Evolutionary conservation across 1,139 yeast species (phyloP), one percentile per base, ranked within the genome.

Genomic region (Suhomyces taliae): DNA sequence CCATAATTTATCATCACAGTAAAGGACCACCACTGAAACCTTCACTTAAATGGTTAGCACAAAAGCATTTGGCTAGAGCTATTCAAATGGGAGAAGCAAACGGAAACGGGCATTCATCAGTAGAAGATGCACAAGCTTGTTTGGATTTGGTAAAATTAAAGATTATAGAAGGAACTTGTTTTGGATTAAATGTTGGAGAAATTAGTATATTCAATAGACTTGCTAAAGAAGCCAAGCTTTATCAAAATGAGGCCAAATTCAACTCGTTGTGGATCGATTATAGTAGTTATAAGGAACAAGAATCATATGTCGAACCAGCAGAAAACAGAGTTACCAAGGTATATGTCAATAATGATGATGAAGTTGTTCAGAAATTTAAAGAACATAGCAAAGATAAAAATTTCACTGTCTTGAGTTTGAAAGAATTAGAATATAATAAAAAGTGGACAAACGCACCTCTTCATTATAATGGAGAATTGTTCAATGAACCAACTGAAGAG

Each of bases 101-200:
- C 27, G 73, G 75, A 0, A 57, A 64, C 1, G 96, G 96, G 3
- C 99, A 93, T 65, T 88, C 93, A 40, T 86, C 97, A 0, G 76
- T 85, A 1, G 96, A 90, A 61, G 99, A 93, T 62, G 88, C 97
- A 7, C 64, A 64, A 35, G 85, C 97, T 0, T 89, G 97, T 59
- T 70, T 91, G 58, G 91, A 89, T 50, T 72, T 93, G 43, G 81
- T 88, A 0, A 82, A 87, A 55, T 57, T 82, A 52, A 90, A 91
- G 59, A 69, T 90, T 11, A 62, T 72, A 4, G 80, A 83, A 48
- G 97, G 97, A 0, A 63, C 67, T 7, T 67, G 76, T 6, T 87
- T 78, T 64, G 98, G 98, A 0, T 65, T 70, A 31, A 73, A 74
- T 47, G 55, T 74, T 40, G 67, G 72, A 49, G 80, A 68, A 34